These are phyloP conservation scores for Pterocarpus santalinus DNA, from an alignment of 306 rosid genomes.

Conservation along the genomic window DNA sequence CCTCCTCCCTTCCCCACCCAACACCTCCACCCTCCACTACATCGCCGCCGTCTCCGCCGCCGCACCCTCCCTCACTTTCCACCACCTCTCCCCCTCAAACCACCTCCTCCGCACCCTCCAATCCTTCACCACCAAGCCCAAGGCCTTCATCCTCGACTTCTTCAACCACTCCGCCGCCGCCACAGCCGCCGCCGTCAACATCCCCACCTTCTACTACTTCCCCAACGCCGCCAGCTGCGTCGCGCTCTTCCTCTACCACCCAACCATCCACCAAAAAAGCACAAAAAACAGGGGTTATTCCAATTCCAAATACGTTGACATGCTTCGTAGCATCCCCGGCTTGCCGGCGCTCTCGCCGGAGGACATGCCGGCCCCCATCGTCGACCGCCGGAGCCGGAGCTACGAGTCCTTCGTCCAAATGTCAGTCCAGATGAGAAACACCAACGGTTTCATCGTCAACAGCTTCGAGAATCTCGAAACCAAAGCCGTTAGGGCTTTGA, in stretches of 20 bases:
- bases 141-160: conserved; percentile 61
- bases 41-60: conserved; percentile 48
- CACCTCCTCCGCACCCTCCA: conserved; percentile 32
- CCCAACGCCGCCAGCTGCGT: conserved; percentile 49
- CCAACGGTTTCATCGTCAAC: conserved; percentile 54
- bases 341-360: conserved; percentile 46
- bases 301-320: conserved; percentile 34
- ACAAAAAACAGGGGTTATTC: background rate
- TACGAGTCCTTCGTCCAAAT: conserved; percentile 36
- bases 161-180: conserved; percentile 47
- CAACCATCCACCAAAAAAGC: conserved; percentile 44
- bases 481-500: conserved; percentile 40
- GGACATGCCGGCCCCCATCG: conserved; percentile 48
- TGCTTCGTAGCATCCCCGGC: conserved; percentile 43
- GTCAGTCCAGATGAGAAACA: conserved; percentile 19
- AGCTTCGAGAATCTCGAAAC: conserved; percentile 53
- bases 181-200: conserved; percentile 35
- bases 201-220: conserved; percentile 54
- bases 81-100: conserved; percentile 41
- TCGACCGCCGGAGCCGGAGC: conserved; percentile 44
- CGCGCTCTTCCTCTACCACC: conserved; percentile 27
- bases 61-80: conserved; percentile 44
- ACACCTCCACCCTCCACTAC: conserved; percentile 45
- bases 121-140: conserved; percentile 11
- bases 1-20: conserved; percentile 53